These are phyloP conservation scores for Cardamine chenopodiifolia DNA, from an alignment of 345 rosid genomes.

Conservation along the genomic window DNA sequence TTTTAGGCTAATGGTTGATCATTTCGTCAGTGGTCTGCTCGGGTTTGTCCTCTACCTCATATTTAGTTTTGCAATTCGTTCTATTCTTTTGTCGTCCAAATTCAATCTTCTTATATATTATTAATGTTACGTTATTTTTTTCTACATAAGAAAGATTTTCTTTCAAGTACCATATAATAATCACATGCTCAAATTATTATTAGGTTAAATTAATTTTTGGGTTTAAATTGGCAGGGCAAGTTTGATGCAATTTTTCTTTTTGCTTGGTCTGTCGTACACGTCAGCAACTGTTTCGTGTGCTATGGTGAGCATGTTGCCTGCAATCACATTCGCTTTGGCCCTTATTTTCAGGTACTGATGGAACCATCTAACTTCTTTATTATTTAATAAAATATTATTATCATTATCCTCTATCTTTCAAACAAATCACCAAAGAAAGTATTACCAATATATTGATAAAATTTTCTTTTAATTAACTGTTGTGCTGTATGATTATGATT, in stretches of 20 bases:
- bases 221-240: conserved; percentile 48
- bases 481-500: conserved; percentile 19
- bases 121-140: not conserved
- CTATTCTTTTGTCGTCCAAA: not conserved
- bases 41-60: conserved; percentile 38
- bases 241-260: conserved; percentile 54
- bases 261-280: conserved; percentile 60
- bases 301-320: conserved; percentile 62
- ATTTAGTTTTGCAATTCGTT: not conserved
- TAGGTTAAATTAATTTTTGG: not conserved
- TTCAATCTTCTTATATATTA: not conserved
- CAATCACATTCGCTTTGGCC: conserved; percentile 56
- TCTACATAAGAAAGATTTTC: not conserved
- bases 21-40: conserved; percentile 53
- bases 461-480: not conserved
- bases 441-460: not conserved
- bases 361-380: conserved; percentile 26
- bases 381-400: no score
- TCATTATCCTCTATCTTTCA: not conserved
- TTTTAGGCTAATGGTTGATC: conserved; percentile 44
- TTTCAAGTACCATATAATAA: conserved; percentile 5
- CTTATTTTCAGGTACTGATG: conserved; percentile 53
- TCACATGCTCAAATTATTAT: not conserved
- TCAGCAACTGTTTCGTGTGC: conserved; percentile 65
- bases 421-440: not conserved